Percentiles rank a stretch among this genome's conserved stretches.
Conservation (phyloP, 2,329 filamentous ascomycete genomes). For the Colletotrichum lini region DNA sequence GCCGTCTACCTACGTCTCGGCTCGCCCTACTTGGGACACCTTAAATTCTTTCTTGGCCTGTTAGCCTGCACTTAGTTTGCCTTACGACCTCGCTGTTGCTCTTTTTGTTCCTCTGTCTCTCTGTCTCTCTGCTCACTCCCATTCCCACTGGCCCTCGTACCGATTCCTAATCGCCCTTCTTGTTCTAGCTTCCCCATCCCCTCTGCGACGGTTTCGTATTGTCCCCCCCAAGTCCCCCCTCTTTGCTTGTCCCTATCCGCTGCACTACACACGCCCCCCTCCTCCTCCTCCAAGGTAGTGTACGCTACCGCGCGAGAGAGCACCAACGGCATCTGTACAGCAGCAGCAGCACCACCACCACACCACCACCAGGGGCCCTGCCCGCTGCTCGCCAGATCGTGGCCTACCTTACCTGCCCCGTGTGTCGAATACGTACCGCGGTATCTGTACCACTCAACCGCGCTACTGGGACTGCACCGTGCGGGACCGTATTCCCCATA, state of each 20-base stretch:
- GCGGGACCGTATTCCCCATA: slow-evolving; percentile 33
- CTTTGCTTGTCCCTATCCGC: slow-evolving; percentile 37
- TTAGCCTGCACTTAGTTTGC: slow-evolving; percentile 23
- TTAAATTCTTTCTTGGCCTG: slow-evolving; percentile 7
- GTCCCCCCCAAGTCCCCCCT: slow-evolving; percentile 25
- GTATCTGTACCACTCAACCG: slow-evolving; percentile 24
- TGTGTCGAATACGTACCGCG: slow-evolving; percentile 18
- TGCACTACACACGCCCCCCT: slow-evolving; percentile 19
- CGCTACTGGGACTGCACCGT: slow-evolving; percentile 40
- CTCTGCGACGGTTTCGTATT: slow-evolving; percentile 42
- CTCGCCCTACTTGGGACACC: slow-evolving; percentile 27
- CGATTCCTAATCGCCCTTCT: slow-evolving; percentile 33
- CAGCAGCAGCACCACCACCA: slow-evolving; percentile 1
- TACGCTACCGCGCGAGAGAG: slow-evolving; percentile 6
- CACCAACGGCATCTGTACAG: slow-evolving; percentile 1
- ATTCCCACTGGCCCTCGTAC: slow-evolving; percentile 18
- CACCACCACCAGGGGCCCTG: slow-evolving; percentile 6
- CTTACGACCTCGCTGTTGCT: slow-evolving; percentile 28
- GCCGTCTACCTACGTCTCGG: neutral
- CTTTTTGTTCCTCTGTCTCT: neutral
- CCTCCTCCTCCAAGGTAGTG: neutral
- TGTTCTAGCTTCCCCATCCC: slow-evolving; percentile 39
- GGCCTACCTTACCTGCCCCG: slow-evolving; percentile 21
- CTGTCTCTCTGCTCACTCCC: neutral
- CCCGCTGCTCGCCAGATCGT: slow-evolving; percentile 39